Percentiles rank a stretch among this genome's conserved stretches.
These are phyloP conservation scores for Fraxinus velutina DNA, from an alignment of 305 asterid genomes.

Conservation along the genomic window DNA sequence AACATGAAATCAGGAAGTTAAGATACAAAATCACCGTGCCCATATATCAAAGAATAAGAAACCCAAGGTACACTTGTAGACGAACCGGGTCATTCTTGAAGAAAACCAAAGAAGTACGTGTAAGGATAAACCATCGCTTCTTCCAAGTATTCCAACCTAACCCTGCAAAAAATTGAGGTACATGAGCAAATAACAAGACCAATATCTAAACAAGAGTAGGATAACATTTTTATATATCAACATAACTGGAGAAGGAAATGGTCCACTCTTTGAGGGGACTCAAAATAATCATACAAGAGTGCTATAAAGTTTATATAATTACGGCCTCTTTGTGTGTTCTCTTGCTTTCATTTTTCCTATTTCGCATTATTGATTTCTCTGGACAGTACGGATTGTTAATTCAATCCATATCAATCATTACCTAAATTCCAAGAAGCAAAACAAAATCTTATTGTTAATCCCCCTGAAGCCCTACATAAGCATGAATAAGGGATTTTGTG, in stretches of 20 bases:
- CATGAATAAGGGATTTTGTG: neutral
- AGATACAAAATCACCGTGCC: neutral
- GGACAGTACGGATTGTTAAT: neutral
- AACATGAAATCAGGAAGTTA: constrained; percentile 5
- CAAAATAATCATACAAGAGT: constrained; percentile 17
- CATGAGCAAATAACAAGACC: constrained; percentile 19
- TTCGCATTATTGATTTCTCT: neutral
- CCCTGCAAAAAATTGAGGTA: constrained; percentile 57
- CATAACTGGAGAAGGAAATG: constrained; percentile 3
- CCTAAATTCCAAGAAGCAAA: neutral
- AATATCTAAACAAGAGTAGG: neutral
- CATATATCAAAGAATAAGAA: constrained; percentile 15
- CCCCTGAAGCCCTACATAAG: neutral
- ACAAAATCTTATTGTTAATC: neutral
- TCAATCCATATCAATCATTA: neutral
- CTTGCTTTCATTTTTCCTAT: neutral
- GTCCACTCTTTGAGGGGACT: neutral
- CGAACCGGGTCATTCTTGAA: constrained; percentile 95
- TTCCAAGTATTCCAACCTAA: constrained; percentile 97
- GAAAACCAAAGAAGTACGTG: constrained; percentile 91
- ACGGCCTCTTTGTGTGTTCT: neutral
- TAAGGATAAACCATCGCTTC: constrained; percentile 93
- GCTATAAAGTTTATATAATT: neutral
- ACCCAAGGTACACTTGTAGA: constrained; percentile 14
- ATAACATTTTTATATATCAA: constrained; percentile 10